Conservation (phyloP, 2,329 filamentous ascomycete genomes). For the Claviceps sp. region DNA sequence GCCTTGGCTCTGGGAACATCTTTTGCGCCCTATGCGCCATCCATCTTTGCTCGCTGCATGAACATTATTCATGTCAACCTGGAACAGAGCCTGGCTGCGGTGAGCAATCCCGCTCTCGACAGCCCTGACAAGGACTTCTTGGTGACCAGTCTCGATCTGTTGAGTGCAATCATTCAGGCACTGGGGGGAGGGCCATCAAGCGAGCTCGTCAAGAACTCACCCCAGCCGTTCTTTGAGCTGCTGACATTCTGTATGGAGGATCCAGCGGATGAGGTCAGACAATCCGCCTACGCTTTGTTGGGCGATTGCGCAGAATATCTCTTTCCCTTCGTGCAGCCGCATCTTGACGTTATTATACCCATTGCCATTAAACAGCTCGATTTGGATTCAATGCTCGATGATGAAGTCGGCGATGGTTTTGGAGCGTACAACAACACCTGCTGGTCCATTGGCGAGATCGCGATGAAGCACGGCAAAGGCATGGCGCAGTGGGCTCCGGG, state of each 20-base stretch:
- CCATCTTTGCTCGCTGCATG: conserved; percentile 79
- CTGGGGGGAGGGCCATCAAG: conserved; percentile 60
- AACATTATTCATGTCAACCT: conserved; percentile 86
- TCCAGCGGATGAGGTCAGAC: conserved; percentile 77
- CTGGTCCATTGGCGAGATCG: conserved; percentile 90
- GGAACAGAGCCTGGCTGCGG: conserved; percentile 61
- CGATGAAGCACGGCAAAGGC: conserved; percentile 60
- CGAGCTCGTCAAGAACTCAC: conserved; percentile 61
- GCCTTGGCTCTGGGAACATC: conserved; percentile 69
- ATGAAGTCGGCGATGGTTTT: conserved; percentile 73
- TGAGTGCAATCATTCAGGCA: conserved; percentile 88
- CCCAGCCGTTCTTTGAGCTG: conserved; percentile 80
- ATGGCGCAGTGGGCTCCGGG: conserved; percentile 68
- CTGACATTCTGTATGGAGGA: conserved; percentile 89
- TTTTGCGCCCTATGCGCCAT: conserved; percentile 73
- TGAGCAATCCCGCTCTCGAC: conserved; percentile 55
- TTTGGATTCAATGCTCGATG: conserved; percentile 59
- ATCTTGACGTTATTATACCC: conserved; percentile 60
- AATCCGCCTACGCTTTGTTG: conserved; percentile 88
- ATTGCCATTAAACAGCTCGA: conserved; percentile 82
- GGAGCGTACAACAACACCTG: conserved; percentile 96
- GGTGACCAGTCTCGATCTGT: conserved; percentile 82
- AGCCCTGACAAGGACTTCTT: conserved; percentile 92
- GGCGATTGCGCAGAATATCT: conserved; percentile 92
- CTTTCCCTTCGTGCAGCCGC: conserved; percentile 65